A percentile compares a stretch with the other conserved stretches of the same genome.
Conservation (phyloP, 805 yeast species). For the Clavispora santaluciae region DNA sequence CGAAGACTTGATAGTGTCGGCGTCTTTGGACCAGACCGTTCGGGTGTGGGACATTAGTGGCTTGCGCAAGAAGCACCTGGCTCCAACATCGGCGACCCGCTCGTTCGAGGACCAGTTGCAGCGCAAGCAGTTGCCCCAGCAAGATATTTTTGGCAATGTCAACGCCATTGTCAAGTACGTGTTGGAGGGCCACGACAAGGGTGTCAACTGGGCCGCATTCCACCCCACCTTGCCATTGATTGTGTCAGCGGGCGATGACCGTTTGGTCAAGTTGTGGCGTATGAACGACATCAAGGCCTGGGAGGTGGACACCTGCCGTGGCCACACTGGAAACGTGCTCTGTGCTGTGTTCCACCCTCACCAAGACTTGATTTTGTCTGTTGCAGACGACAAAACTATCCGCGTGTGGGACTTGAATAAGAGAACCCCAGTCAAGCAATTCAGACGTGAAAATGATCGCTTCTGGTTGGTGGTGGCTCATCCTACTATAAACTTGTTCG, state of each 20-base stretch:
- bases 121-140: slow-evolving; percentile 69
- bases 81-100: slow-evolving; percentile 50
- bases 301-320: slow-evolving; percentile 98
- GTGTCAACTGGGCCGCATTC: slow-evolving; percentile 98
- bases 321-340: slow-evolving; percentile 91
- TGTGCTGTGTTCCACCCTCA: slow-evolving; percentile 89
- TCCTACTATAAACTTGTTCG: slow-evolving; percentile 87
- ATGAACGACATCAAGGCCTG: slow-evolving; percentile 97
- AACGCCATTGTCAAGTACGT: slow-evolving; percentile 95
- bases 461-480: slow-evolving; percentile 92
- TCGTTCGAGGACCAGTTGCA: slow-evolving; percentile 56
- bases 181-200: slow-evolving; percentile 96
- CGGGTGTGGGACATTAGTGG: slow-evolving; percentile 99
- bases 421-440: slow-evolving; percentile 89
- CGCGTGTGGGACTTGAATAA: slow-evolving; percentile 96
- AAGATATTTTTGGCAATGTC: slow-evolving; percentile 89
- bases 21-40: slow-evolving; percentile 96
- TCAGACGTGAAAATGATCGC: slow-evolving; percentile 88
- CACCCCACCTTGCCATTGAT: slow-evolving; percentile 95
- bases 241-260: slow-evolving; percentile 94
- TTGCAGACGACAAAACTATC: slow-evolving; percentile 92
- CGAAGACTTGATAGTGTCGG: slow-evolving; percentile 91
- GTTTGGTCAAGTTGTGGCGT: slow-evolving; percentile 94
- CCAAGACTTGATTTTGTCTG: slow-evolving; percentile 87
- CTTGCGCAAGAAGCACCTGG: slow-evolving; percentile 90